Base-by-base conservation (phyloP, 2,329 filamentous ascomycete genomes). In the Neoarthrinium moseri region DNA sequence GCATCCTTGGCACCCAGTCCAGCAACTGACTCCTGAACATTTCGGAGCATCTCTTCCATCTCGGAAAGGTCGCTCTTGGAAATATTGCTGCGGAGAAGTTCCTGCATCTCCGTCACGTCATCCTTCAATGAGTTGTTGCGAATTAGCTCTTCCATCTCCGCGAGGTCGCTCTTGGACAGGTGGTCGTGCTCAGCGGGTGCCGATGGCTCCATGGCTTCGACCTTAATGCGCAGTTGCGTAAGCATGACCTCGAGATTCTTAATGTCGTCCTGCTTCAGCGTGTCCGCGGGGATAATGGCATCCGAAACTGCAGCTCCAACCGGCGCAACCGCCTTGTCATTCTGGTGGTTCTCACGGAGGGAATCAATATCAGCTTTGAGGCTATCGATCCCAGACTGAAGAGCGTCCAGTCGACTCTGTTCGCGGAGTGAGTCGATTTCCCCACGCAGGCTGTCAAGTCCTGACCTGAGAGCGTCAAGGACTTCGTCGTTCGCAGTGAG, bases 401-500 rank as follows among this genome's bases (percentile, higher is more conserved):
- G 76, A 0, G 89, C 89, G 48, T 96, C 89, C 1, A 96, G 75
- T n/a, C n/a, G n/a, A 8, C 57, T 61, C 33, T 66, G 69, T 20
- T 86, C 81, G n/a, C 87, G 87, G 30, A 96, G 74, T 17, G 77
- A 76, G 46, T 91, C 87, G 52, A 96, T 88, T 39, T 96, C 91
- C 2, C 80, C 77, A 43, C 84, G 84, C 13, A 97, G 77, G 30
- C 78, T 79, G 34, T 87, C 83, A 7, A 97, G 73, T 0, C 91
- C 91, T n/a, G 84, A 78, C 62, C 87, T 95, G 46, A 97, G 76
- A 0, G 89, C 89, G 49, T 96, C 89, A 1, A 96, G 75, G 43
- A 96, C 91, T 66, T 96, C 91, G 53, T 95, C 89, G 49, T 88
- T 92, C 47, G 89, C 84, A 1, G 87, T 91, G 65, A 92, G 78